Conservation (phyloP, 2,329 filamentous ascomycete genomes). For the Zalaria sp. region DNA sequence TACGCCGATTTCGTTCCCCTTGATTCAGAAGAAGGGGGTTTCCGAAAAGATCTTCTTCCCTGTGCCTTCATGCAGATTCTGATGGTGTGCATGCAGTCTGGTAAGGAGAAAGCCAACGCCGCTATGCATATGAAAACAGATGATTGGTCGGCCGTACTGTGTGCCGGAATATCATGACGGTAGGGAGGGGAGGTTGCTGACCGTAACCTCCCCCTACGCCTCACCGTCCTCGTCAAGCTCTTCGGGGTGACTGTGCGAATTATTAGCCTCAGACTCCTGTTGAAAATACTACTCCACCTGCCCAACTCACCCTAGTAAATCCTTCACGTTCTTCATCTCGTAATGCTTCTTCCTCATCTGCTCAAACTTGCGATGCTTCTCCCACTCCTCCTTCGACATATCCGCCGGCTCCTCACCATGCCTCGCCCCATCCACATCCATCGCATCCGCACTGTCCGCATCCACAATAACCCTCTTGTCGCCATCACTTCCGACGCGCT, state of each 20-base stretch:
- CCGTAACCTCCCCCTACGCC: conserved; percentile 7
- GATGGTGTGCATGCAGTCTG: background rate
- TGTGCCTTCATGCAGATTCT: background rate
- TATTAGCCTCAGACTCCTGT: conserved; percentile 1
- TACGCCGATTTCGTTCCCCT: no score
- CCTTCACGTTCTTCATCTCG: conserved; percentile 93
- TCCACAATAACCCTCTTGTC: conserved; percentile 78
- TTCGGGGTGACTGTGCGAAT: conserved; percentile 23
- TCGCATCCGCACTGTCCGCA: conserved; percentile 22
- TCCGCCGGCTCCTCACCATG: conserved; percentile 44
- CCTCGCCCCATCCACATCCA: conserved; percentile 30
- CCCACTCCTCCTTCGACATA: conserved; percentile 53
- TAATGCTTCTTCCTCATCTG: conserved; percentile 90
- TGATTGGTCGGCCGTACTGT: background rate
- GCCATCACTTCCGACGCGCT: conserved; percentile 24
- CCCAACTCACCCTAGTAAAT: conserved; percentile 55
- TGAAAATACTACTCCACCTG: no score
- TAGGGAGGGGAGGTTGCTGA: no score
- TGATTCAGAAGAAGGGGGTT: no score
- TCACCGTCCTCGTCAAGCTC: conserved; percentile 28
- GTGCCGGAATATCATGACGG: no score
- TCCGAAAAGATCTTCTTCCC: background rate
- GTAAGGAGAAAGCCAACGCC: conserved; percentile 1
- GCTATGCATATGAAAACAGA: conserved; percentile 5
- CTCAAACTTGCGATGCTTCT: conserved; percentile 89